These are phyloP conservation scores for Neospora caninum DNA, from an alignment of 169 alveolate species.

Conservation along the genomic window DNA sequence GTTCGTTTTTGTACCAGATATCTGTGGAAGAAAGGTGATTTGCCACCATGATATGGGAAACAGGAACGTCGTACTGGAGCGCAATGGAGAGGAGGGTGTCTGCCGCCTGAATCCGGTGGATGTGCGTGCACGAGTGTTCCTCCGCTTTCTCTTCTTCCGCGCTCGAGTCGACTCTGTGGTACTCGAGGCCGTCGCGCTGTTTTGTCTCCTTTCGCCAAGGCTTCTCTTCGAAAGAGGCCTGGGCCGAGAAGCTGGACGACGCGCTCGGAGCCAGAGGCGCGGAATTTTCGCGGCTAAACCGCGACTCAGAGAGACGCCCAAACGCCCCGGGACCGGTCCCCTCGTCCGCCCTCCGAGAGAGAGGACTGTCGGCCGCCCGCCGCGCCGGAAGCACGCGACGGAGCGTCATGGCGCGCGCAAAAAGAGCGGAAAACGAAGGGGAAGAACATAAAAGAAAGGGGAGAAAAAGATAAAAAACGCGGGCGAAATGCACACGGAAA, in stretches of 20 bases:
- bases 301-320: not conserved
- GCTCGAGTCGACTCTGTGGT: not conserved
- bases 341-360: not conserved
- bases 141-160: not conserved
- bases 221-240: not conserved
- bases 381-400: not conserved
- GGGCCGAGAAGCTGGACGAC: not conserved
- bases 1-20: conserved; percentile 26
- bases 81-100: conserved; percentile 42
- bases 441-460: not conserved
- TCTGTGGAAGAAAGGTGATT: conserved; percentile 6
- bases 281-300: not conserved
- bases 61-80: conserved; percentile 25
- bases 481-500: not conserved
- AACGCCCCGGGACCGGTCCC: not conserved
- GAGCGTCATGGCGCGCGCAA: not conserved
- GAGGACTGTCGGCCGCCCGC: not conserved
- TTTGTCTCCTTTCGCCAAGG: not conserved
- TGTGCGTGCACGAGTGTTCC: not conserved
- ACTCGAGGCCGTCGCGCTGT: not conserved
- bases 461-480: not conserved
- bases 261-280: not conserved
- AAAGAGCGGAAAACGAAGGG: too few relatives aligned
- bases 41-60: not conserved
- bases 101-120: not conserved